These are phyloP conservation scores for Salvia splendens DNA, from an alignment of 257 asterid genomes.

Conservation along the genomic window DNA sequence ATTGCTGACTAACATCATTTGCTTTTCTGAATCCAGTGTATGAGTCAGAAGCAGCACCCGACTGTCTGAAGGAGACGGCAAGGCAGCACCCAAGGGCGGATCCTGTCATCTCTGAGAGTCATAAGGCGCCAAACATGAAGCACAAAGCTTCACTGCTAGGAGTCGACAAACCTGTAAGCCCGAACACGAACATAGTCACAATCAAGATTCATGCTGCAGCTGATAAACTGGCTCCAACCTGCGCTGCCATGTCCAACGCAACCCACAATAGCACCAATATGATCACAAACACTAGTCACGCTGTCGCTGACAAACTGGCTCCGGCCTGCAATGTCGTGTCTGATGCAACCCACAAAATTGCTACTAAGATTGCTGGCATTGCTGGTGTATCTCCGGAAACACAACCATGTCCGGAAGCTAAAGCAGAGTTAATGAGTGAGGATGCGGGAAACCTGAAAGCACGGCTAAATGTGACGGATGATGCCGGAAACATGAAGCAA, in stretches of 20 bases:
- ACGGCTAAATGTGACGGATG: not conserved
- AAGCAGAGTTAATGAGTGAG: constrained; percentile 26
- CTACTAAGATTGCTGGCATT: constrained; percentile 52
- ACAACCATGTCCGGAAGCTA: constrained; percentile 25
- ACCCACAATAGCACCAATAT: constrained; percentile 35
- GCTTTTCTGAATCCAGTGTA: constrained; percentile 56
- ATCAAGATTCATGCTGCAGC: constrained; percentile 39
- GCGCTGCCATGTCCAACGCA: constrained; percentile 56
- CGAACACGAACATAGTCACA: constrained; percentile 2
- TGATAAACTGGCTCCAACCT: constrained; percentile 59
- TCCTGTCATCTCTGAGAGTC: constrained; percentile 69
- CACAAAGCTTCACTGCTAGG: constrained; percentile 18
- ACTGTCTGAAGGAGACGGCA: constrained; percentile 60
- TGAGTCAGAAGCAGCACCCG: constrained; percentile 86
- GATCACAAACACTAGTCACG: constrained; percentile 26
- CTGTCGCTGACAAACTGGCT: constrained; percentile 50
- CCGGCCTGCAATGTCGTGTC: constrained; percentile 63
- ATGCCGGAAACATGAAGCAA: constrained; percentile 32
- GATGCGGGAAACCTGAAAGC: constrained; percentile 32
- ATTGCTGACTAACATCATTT: not conserved
- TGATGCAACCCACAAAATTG: constrained; percentile 57
- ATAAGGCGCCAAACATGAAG: constrained; percentile 42
- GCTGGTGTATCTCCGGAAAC: constrained; percentile 36
- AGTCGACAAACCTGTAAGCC: constrained; percentile 26
- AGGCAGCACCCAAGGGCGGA: constrained; percentile 86